Evolutionary conservation across 75 land plant species (phyloP).

Genomic region (Picea sitchensis): DNA sequence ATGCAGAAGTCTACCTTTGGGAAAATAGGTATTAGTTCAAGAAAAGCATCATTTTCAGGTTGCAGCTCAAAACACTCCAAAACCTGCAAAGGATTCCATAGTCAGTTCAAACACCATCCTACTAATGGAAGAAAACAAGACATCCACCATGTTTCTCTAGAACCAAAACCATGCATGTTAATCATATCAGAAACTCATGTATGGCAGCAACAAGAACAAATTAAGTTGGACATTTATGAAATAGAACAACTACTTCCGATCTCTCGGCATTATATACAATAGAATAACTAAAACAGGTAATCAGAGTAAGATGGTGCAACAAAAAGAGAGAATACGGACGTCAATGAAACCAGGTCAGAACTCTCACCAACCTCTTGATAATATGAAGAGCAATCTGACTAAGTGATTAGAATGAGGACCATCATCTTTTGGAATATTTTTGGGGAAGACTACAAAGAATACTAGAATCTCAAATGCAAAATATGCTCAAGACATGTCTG

Average conservation of each 20-base stretch:
- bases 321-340: neutral
- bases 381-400: neutral
- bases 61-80: constrained; percentile 98
- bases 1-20: constrained; percentile 64
- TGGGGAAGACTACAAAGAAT: no score
- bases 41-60: constrained; percentile 70
- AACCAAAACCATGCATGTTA: neutral
- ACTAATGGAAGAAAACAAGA: neutral
- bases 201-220: neutral
- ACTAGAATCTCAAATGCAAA: no score
- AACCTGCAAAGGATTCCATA: constrained; percentile 43
- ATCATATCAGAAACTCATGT: neutral
- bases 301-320: neutral
- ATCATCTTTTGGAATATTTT: no score
- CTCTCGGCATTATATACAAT: neutral
- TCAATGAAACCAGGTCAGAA: neutral
- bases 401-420: neutral
- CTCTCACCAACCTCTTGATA: neutral
- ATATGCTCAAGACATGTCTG: no score
- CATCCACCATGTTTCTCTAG: neutral
- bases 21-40: constrained; percentile 90
- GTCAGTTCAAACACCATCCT: neutral
- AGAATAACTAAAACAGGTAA: neutral
- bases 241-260: neutral
- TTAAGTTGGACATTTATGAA: neutral